Base-by-base conservation (phyloP, 495 filamentous ascomycete genomes). In the Sabuloglossum arenarium region DNA sequence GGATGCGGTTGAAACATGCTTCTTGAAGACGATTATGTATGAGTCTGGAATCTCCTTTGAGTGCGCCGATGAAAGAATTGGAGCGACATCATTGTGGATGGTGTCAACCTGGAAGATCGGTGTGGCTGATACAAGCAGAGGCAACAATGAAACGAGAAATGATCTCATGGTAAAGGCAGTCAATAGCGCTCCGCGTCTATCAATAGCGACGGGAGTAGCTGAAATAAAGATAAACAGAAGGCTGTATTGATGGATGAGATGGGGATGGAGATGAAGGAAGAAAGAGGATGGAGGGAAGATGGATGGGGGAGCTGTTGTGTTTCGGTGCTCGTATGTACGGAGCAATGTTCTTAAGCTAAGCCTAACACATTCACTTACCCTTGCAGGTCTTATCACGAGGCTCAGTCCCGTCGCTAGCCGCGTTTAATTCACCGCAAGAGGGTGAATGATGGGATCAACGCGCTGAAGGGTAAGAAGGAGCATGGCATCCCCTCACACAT, bases 21-120 rank as follows among this genome's bases (percentile, higher is more conserved):
- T 84, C 81, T 99, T 97, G 79, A 99, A 96, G 61, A 94, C 86
- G 70, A 99, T 71, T 70, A 99, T 95, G 69, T 97, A 99, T 39
- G 86, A 87, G 72, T 95, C 84, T 49, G 87, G 84, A 32, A 99
- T 78, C 62, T 80, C 76, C 60, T 85, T 71, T 28, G 87, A 75
- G 62, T 83, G 82, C 28, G 75, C 69, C 8, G 88, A 83, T 16
- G 88, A 90, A 62, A 97, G 72, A 60, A 99, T 74, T 61, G 93
- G 93, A 60, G 93, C 91, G 45, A 81, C 81, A 59, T 81, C 86
- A 62, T 85, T 81, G 69, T 93, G 84, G 67, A 91, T 85, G 61
- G 87, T 84, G 61, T 81, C 82, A 58, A 82, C 75, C 62, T 73
- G 71, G 64, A 85, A 74, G 39, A 85, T 71, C 60, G 90, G 89